phyloP scores from a whole-genome alignment of 768 basidiomycete species.

The Lepiota venenata region DNA sequence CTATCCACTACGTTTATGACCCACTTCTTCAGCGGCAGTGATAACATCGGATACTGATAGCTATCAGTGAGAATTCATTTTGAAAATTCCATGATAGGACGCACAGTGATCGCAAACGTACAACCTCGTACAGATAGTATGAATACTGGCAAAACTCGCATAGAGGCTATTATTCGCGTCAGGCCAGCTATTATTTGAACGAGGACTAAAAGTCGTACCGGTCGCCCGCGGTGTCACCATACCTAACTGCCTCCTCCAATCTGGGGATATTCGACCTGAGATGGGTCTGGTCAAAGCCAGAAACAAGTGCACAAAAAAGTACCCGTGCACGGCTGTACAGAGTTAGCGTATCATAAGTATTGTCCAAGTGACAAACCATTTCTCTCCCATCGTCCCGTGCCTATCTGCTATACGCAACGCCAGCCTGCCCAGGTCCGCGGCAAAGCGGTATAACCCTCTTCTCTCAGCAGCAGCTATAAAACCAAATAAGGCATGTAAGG shows the following conservation, averaged over 20 bases:
- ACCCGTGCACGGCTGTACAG: slow-evolving; percentile 53
- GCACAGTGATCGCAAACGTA: slow-evolving; percentile 61
- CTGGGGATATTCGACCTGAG: slow-evolving; percentile 58
- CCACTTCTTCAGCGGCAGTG: slow-evolving; percentile 58
- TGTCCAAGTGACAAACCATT: slow-evolving; percentile 45
- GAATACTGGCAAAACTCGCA: slow-evolving; percentile 56
- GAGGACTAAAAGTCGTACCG: slow-evolving; percentile 34
- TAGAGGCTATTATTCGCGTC: slow-evolving; percentile 43
- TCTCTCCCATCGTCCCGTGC: slow-evolving; percentile 60
- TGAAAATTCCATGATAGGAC: slow-evolving; percentile 18
- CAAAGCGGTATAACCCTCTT: slow-evolving; percentile 63
- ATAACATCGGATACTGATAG: slow-evolving; percentile 54
- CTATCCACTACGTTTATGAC: slow-evolving; percentile 3
- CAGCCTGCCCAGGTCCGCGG: slow-evolving; percentile 62
- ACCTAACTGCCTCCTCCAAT: slow-evolving; percentile 60
- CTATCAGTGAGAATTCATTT: neutral
- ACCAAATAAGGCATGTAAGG: neutral
- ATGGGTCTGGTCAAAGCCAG: slow-evolving; percentile 65
- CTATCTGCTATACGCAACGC: slow-evolving; percentile 65
- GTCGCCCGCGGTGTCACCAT: slow-evolving; percentile 65
- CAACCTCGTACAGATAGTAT: slow-evolving; percentile 48
- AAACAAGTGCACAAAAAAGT: slow-evolving; percentile 58
- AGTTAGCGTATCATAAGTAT: neutral
- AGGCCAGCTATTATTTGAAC: neutral
- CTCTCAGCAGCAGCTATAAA: slow-evolving; percentile 54